Evolutionary conservation across 805 yeast species (phyloP), one percentile per base, ranked within the genome.

Genomic region (Yamadazyma akitaensis): DNA sequence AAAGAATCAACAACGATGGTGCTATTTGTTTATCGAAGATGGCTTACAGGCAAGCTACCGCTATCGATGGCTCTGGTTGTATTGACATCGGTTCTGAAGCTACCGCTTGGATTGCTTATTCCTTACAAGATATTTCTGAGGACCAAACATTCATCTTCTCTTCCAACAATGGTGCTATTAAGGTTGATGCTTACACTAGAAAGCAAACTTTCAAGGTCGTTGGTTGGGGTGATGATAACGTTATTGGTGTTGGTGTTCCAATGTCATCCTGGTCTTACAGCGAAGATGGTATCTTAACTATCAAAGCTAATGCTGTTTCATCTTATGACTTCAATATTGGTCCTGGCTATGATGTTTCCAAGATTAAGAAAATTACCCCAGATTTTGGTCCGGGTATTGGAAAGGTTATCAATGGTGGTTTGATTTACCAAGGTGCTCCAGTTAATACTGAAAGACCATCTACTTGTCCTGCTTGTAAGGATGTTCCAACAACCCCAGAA

Each of bases 181-280:
- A 42, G 40, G 53, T 43, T 10, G 48, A 54, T 31, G 58, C 62
- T 33, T 51, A 54, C 42, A 51, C 51, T 39, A 39, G 44, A n/a
- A 26, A 48, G 6, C 60, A 57, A 46, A 51, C 58, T 26, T 54
- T 51, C 50, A 54, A 52, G 1, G 63, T 62, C 42, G 56, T 56
- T 21, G 65, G 65, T 16, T 63, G 53, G 49, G 67, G 67, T 45
- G 52, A 53, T 42, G 63, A 63, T n/a, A 62, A 62, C 46, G 44
- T 50, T 16, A 59, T 62, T 49, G 66, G 64, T 19, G 44, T 60
- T 39, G 52, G 53, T 51, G 48, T 49, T 18, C 42, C 53, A 44
- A 50, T 56, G 36, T 30, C 19, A 3, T 44, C 53, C 6, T 50
- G 30, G 42, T 31, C 46, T 33, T 52, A 50, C 33, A 26, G 37